These are phyloP conservation scores for Gnomoniopsis smithogilvyi DNA, from an alignment of 2,329 filamentous ascomycete genomes.

Conservation along the genomic window DNA sequence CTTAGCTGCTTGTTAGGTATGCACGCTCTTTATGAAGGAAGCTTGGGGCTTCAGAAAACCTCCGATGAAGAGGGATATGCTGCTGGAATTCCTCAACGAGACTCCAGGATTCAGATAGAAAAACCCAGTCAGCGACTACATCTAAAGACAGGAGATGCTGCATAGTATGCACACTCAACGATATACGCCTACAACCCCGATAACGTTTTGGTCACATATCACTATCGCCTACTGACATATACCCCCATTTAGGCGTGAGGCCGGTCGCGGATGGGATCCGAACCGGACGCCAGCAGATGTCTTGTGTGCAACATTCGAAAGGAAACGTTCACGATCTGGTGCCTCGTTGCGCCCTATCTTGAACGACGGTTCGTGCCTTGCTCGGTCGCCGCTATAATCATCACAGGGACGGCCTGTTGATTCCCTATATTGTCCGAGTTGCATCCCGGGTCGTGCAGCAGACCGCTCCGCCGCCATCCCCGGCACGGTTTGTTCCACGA, in stretches of 20 bases:
- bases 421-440: not conserved
- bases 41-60: not conserved
- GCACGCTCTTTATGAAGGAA: constrained; percentile 8
- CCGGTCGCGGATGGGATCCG: no score
- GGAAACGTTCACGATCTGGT: not conserved
- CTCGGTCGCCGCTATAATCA: not conserved
- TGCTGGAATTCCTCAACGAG: no score
- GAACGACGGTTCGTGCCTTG: not conserved
- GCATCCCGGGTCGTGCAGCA: constrained; percentile 5
- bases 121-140: no score
- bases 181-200: no score
- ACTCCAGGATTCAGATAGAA: no score
- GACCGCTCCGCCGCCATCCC: not conserved
- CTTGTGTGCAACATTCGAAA: no score
- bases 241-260: no score
- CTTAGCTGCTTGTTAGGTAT: not conserved
- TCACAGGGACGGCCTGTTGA: not conserved
- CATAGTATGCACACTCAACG: no score
- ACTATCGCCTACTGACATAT: no score
- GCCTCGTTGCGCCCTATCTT: not conserved
- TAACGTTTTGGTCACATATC: no score
- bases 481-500: not conserved
- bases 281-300: not conserved
- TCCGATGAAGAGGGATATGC: not conserved
- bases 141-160: no score